A percentile compares a stretch with the other conserved stretches of the same genome.
Conservation (phyloP, 1,284 basidiomycete genomes). For the Malassezia restricta region DNA sequence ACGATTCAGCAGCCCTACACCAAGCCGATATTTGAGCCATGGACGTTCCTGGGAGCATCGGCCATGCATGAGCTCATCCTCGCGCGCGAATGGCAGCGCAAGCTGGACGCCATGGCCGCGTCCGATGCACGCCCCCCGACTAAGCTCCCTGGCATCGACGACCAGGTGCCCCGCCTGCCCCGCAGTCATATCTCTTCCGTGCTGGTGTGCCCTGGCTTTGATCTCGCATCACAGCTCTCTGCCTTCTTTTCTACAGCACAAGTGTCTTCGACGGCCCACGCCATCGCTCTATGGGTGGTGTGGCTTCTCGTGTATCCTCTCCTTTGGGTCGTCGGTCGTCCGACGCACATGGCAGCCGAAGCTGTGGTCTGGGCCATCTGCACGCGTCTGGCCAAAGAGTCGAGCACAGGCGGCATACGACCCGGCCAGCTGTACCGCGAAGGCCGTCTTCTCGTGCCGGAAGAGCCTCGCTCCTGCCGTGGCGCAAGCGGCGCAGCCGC, state of each 20-base stretch:
- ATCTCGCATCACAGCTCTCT: conserved; percentile 16
- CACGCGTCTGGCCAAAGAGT: conserved; percentile 14
- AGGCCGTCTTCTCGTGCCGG: conserved; percentile 1
- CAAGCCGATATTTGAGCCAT: conserved; percentile 10
- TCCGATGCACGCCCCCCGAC: conserved; percentile 28
- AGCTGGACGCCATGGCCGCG: conserved; percentile 27
- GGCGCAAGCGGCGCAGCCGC: not conserved
- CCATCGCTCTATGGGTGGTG: conserved; percentile 7
- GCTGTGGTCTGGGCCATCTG: conserved; percentile 22
- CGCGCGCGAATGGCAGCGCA: conserved; percentile 27
- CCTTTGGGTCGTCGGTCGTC: conserved; percentile 26
- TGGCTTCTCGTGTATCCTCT: conserved; percentile 20
- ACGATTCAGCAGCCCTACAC: conserved; percentile 10
- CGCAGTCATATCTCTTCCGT: conserved; percentile 30
- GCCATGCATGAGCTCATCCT: conserved; percentile 26
- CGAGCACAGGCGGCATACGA: not conserved
- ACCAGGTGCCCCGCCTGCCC: not conserved
- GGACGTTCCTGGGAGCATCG: conserved; percentile 19
- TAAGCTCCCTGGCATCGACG: conserved; percentile 29
- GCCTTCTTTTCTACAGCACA: not conserved
- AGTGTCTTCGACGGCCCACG: conserved; percentile 1
- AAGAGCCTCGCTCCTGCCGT: not conserved
- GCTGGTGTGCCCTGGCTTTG: conserved; percentile 39
- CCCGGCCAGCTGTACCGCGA: conserved; percentile 12
- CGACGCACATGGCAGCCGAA: conserved; percentile 22